Percentiles rank a stretch among this genome's conserved stretches.
Evolutionary conservation across 352 stramenopile genomes (phyloP).

Genomic region (Phytopythium cucurbitacearum): DNA sequence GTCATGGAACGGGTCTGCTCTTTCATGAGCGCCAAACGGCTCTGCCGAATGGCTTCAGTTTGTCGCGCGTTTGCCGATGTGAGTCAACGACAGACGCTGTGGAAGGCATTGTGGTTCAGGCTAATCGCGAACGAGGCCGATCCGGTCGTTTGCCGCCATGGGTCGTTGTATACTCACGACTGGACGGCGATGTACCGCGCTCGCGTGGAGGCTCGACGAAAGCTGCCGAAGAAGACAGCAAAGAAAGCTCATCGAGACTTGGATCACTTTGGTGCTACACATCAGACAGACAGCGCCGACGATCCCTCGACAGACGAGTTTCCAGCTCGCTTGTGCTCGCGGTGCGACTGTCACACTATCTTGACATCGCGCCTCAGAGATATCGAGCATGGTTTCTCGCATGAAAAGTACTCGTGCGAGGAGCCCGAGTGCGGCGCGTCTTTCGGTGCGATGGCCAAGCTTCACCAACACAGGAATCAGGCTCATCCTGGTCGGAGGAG

Average conservation of each 20-base stretch:
- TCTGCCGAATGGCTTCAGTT: slow-evolving; percentile 54
- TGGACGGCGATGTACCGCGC: slow-evolving; percentile 28
- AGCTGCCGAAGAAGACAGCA: slow-evolving; percentile 16
- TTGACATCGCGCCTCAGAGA: slow-evolving; percentile 18
- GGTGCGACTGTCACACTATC: slow-evolving; percentile 33
- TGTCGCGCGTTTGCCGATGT: slow-evolving; percentile 39
- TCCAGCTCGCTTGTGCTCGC: slow-evolving; percentile 22
- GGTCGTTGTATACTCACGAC: slow-evolving; percentile 24
- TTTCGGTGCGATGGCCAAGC: slow-evolving; percentile 19
- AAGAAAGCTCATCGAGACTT: too few species aligned
- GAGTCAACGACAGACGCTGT: slow-evolving; percentile 26
- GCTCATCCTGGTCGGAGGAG: slow-evolving; percentile 6
- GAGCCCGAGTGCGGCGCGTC: slow-evolving; percentile 22
- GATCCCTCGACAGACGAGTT: slow-evolving; percentile 9
- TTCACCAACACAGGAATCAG: slow-evolving; percentile 23
- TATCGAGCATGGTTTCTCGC: slow-evolving; percentile 15
- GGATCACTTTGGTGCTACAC: neutral
- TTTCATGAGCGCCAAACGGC: slow-evolving; percentile 67
- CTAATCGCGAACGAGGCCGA: slow-evolving; percentile 11
- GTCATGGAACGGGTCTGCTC: slow-evolving; percentile 67
- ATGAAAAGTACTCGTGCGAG: slow-evolving; percentile 24
- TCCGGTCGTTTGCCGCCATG: slow-evolving; percentile 21
- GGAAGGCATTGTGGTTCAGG: slow-evolving; percentile 32
- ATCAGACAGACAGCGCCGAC: neutral
- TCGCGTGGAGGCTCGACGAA: slow-evolving; percentile 15